A percentile compares a stretch with the other conserved stretches of the same genome.
Evolutionary conservation across 2,329 filamentous ascomycete species (phyloP).

Genomic region (Dactylellina leptospora): DNA sequence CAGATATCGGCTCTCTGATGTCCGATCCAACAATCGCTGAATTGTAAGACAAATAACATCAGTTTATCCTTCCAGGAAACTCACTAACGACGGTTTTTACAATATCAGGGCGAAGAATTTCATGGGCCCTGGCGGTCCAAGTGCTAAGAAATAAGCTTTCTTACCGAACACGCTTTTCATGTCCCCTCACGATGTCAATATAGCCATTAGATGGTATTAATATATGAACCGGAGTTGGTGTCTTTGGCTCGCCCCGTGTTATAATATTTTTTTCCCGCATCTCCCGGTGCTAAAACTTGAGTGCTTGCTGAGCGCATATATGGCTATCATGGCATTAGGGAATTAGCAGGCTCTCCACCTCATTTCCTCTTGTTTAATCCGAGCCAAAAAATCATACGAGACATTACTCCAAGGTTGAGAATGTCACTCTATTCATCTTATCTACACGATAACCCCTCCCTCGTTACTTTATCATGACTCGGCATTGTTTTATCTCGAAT

Average conservation of each 20-base stretch:
- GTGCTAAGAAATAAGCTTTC: conserved; percentile 48
- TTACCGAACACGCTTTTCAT: not conserved
- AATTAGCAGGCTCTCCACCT: conserved; percentile 35
- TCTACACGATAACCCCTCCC: not conserved
- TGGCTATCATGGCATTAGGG: conserved; percentile 34
- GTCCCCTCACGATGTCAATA: conserved; percentile 21
- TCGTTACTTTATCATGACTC: not conserved
- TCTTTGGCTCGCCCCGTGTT: not conserved
- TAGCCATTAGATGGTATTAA: conserved; percentile 26
- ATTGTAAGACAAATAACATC: conserved; percentile 73
- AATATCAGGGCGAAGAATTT: conserved; percentile 71
- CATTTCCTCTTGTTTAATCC: conserved; percentile 27
- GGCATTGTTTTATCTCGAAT: conserved; percentile 32
- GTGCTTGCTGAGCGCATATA: too few relatives aligned
- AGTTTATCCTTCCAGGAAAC: conserved; percentile 55
- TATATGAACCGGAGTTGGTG: conserved; percentile 36
- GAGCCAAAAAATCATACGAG: conserved; percentile 8
- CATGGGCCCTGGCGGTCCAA: conserved; percentile 63
- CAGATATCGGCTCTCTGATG: conserved; percentile 86
- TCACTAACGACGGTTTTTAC: conserved; percentile 50
- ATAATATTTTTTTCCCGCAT: too few relatives aligned
- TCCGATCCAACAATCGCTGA: conserved; percentile 89
- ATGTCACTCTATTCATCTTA: not conserved
- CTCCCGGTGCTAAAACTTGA: too few relatives aligned
- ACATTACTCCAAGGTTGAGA: not conserved